A percentile compares a stretch with the other conserved stretches of the same genome.
Evolutionary conservation across 257 asterid genomes (phyloP).

Genomic region (Fraxinus pennsylvanica): DNA sequence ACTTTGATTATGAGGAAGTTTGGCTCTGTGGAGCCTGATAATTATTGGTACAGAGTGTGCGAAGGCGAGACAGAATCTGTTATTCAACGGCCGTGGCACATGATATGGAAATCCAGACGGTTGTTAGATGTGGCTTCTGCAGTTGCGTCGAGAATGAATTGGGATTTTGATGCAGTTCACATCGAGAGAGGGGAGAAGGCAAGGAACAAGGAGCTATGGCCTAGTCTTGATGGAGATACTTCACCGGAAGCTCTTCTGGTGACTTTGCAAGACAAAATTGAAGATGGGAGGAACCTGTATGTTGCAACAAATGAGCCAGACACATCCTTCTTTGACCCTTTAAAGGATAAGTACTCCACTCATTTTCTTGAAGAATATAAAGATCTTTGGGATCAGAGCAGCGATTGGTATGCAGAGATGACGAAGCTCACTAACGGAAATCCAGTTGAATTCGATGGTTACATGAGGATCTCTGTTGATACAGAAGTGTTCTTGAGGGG

Average conservation of each 20-base stretch:
- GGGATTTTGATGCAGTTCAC: slow-evolving; percentile 67
- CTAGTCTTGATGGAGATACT: slow-evolving; percentile 65
- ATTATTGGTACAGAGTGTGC: slow-evolving; percentile 69
- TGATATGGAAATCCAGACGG: slow-evolving; percentile 63
- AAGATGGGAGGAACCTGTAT: slow-evolving; percentile 61
- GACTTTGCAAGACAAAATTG: slow-evolving; percentile 44
- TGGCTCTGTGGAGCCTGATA: slow-evolving; percentile 65
- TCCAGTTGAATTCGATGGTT: slow-evolving; percentile 66
- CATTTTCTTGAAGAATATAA: slow-evolving; percentile 61
- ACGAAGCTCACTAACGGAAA: slow-evolving; percentile 54
- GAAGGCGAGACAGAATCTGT: slow-evolving; percentile 61
- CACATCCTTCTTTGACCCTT: slow-evolving; percentile 50
- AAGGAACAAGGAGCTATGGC: slow-evolving; percentile 57
- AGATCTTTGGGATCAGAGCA: slow-evolving; percentile 58
- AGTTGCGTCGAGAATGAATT: slow-evolving; percentile 58
- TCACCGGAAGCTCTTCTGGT: slow-evolving; percentile 58
- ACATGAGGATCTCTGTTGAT: slow-evolving; percentile 65
- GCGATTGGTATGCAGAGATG: slow-evolving; percentile 63
- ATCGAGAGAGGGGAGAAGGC: slow-evolving; percentile 71
- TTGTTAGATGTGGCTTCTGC: slow-evolving; percentile 55
- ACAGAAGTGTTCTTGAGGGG: slow-evolving; percentile 68
- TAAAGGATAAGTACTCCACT: slow-evolving; percentile 60
- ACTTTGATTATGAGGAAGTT: slow-evolving; percentile 63
- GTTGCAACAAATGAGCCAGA: slow-evolving; percentile 56
- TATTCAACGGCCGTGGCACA: slow-evolving; percentile 57